Evolutionary conservation across 2,329 filamentous ascomycete genomes (phyloP), one percentile per base, ranked within the genome.

Genomic region (Neopestalotiopsis sp.): DNA sequence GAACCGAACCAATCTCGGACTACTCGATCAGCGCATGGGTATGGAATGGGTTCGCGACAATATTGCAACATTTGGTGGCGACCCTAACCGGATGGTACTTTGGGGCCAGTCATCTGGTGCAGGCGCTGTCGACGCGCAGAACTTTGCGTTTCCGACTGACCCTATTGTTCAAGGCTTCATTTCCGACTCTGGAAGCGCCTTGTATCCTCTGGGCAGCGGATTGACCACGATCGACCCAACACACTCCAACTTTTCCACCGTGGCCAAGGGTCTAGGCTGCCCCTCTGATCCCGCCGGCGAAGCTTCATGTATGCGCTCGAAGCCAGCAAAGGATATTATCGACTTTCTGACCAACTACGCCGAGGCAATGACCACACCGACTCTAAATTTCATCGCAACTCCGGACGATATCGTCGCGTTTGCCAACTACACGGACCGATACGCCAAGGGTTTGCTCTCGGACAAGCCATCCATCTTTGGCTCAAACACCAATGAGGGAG

Each of bases 41-140:
- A 73, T 88, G 0, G 83, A 88, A 74, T 89, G 86, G 86, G 75
- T 86, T 0, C 78, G 78, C 3, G 78, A 82, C 58, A 87, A 88
- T 72, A 84, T 88, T 30, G 80, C 73, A 9, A 75, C 77, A 0
- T 89, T 89, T 70, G 85, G 85, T 20, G 87, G 87, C 17, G 83
- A 86, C 69, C 76, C 81, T 1, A 63, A 75, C 1, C 76, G 77
- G n/a, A 85, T 86, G 70, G 80, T 80, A 0, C 77, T 85, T 20
- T 84, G 82, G 73, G 86, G 85, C 13, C 81, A 85, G 74, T 84
- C 83, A 40, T 84, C 85, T 3, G 85, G 86, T 4, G 71, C 77
- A 10, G 38, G 28, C 13, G 20, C 49, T 4, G 34, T 40, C 14
- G 64, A 66, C 45, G 30, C n/a, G 10, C 34, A 57, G 17, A 66